Conservation (phyloP, 2,329 filamentous ascomycete genomes). For the Aspergillus sojae region DNA sequence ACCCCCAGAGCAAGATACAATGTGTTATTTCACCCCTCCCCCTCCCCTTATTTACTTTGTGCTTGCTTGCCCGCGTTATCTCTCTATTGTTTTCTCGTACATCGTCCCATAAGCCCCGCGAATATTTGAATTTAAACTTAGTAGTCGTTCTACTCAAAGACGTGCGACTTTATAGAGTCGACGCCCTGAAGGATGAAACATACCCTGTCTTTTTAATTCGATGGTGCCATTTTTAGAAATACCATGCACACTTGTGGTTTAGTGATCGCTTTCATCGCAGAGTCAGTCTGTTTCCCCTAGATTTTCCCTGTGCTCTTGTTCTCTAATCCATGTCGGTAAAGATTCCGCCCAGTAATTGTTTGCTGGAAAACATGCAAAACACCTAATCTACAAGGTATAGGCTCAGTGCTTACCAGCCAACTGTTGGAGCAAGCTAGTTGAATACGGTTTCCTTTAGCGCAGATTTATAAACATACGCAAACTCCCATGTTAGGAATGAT, state of each 20-base stretch:
- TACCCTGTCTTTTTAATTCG: neutral
- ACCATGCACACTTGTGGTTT: neutral
- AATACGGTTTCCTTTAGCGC: neutral
- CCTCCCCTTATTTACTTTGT: constrained; percentile 32
- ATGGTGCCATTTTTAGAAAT: neutral
- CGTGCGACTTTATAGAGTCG: neutral
- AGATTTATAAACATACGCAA: neutral
- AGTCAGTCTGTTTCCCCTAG: neutral
- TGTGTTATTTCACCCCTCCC: constrained; percentile 35
- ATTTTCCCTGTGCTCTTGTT: neutral
- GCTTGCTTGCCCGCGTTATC: constrained; percentile 14
- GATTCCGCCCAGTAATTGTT: neutral
- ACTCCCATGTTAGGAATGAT: neutral
- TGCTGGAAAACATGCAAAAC: neutral
- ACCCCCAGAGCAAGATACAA: constrained; percentile 41
- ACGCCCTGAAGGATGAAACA: neutral
- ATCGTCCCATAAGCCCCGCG: constrained; percentile 15
- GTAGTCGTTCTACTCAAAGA: constrained; percentile 3
- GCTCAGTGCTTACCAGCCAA: neutral
- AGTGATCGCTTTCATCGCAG: neutral
- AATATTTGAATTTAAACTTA: constrained; percentile 23
- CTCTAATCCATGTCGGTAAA: neutral
- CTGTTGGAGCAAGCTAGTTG: neutral
- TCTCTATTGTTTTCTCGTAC: constrained; percentile 14
- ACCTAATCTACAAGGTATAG: neutral